These are phyloP conservation scores for Plectosphaerella cucumerina DNA, from an alignment of 2,329 filamentous ascomycete genomes.

Conservation along the genomic window DNA sequence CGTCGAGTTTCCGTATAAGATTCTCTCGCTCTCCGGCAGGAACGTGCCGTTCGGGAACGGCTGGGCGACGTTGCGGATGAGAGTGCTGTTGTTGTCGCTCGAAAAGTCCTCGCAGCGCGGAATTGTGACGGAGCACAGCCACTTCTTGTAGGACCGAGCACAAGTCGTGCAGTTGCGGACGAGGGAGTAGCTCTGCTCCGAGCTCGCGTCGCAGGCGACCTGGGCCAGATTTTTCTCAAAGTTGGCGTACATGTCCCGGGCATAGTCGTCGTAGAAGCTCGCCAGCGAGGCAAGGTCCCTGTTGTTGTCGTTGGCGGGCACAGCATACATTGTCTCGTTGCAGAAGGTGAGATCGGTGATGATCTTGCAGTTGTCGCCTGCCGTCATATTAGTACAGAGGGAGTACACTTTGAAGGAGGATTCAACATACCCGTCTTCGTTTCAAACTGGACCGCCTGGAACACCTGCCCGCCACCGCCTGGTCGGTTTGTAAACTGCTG, in stretches of 20 bases:
- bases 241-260: constrained; percentile 63
- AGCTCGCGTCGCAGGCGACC: constrained; percentile 74
- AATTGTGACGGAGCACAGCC: constrained; percentile 91
- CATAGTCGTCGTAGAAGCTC: constrained; percentile 73
- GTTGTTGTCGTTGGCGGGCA: constrained; percentile 70
- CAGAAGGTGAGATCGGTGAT: constrained; percentile 88
- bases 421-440: constrained; percentile 67
- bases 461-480: constrained; percentile 74
- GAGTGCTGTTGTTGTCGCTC: constrained; percentile 32
- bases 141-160: constrained; percentile 77
- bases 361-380: constrained; percentile 78
- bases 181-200: constrained; percentile 76
- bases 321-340: constrained; percentile 82
- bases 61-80: constrained; percentile 65
- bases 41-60: constrained; percentile 65
- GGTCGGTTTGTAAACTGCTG: constrained; percentile 24
- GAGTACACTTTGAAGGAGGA: background rate
- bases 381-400: constrained; percentile 2
- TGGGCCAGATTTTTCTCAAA: constrained; percentile 82
- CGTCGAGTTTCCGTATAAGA: constrained; percentile 24
- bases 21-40: constrained; percentile 34
- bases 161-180: constrained; percentile 74
- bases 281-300: constrained; percentile 59
- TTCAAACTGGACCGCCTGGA: constrained; percentile 64
- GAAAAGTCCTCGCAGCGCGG: constrained; percentile 87